Evolutionary conservation across 2,329 filamentous ascomycete genomes (phyloP).

Genomic region (Penicillium sp.): DNA sequence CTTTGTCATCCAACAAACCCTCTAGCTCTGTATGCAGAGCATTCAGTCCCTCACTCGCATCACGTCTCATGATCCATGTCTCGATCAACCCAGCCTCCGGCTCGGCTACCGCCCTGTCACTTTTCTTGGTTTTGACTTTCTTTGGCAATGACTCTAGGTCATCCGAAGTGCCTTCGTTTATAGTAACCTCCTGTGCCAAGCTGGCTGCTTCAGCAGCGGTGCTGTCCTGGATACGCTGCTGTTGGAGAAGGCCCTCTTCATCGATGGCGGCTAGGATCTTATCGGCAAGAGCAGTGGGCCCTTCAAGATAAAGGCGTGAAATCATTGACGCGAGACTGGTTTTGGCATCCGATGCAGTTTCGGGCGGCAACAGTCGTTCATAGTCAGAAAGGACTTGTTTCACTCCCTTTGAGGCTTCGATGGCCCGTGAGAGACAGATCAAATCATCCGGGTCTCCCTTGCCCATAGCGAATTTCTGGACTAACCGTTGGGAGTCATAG

Average conservation of each 20-base stretch:
- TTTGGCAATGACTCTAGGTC: conserved; percentile 60
- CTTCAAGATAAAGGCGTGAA: conserved; percentile 52
- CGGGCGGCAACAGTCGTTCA: conserved; percentile 6
- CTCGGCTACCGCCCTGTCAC: conserved; percentile 27
- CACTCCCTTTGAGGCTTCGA: conserved; percentile 71
- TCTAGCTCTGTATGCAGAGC: conserved; percentile 69
- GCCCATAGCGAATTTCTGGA: conserved; percentile 92
- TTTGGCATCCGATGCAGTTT: conserved; percentile 10
- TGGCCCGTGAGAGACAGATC: conserved; percentile 77
- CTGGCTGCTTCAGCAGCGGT: conserved; percentile 69
- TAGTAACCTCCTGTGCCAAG: conserved; percentile 70
- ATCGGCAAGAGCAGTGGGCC: conserved; percentile 66
- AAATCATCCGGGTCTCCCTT: conserved; percentile 91
- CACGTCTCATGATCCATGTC: conserved; percentile 63
- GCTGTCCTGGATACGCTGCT: conserved; percentile 74
- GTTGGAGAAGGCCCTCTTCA: conserved; percentile 81
- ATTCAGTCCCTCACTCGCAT: conserved; percentile 66
- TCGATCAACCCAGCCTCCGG: conserved; percentile 48
- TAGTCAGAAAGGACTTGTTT: conserved; percentile 32
- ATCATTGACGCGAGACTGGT: conserved; percentile 32
- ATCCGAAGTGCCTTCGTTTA: conserved; percentile 62
- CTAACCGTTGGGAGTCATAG: conserved; percentile 82
- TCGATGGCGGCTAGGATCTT: conserved; percentile 80
- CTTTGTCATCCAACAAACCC: conserved; percentile 61
- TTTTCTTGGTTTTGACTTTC: conserved; percentile 35